phyloP scores from a whole-genome alignment of 2,329 filamentous ascomycete genomes.

The Colletotrichum sojae region DNA sequence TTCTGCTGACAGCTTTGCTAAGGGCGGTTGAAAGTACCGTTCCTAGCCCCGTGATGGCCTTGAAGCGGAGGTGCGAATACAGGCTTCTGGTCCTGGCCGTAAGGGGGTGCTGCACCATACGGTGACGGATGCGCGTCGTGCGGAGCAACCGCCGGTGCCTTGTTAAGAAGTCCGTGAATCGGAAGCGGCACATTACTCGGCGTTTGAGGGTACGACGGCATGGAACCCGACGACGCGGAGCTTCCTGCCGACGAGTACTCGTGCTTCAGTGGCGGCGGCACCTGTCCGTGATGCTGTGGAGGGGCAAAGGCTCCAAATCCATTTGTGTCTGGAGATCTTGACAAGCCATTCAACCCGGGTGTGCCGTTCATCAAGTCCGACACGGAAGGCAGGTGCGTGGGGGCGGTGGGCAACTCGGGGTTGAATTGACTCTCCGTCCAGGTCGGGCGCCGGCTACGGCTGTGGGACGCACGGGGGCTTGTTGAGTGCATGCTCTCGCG shows the following conservation, averaged over 20 bases:
- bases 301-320: slow-evolving; percentile 23
- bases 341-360: slow-evolving; percentile 40
- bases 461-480: slow-evolving; percentile 31
- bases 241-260: slow-evolving; percentile 63
- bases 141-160: slow-evolving; percentile 45
- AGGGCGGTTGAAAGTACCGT: slow-evolving; percentile 26
- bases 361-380: slow-evolving; percentile 63
- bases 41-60: slow-evolving; percentile 5
- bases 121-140: slow-evolving; percentile 39
- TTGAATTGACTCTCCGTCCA: slow-evolving; percentile 30
- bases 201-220: slow-evolving; percentile 54
- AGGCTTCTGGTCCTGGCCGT: slow-evolving; percentile 39
- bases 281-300: slow-evolving; percentile 20
- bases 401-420: slow-evolving; percentile 41
- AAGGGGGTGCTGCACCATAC: slow-evolving; percentile 28
- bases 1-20: slow-evolving; percentile 13
- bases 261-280: slow-evolving; percentile 58
- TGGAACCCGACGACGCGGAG: slow-evolving; percentile 56
- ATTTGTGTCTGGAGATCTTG: slow-evolving; percentile 34
- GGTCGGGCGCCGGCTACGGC: slow-evolving; percentile 34
- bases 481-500: slow-evolving; percentile 38
- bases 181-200: slow-evolving; percentile 66
- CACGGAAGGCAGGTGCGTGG: slow-evolving; percentile 59
- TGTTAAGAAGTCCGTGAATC: slow-evolving; percentile 66
- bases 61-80: slow-evolving; percentile 6